phyloP scores from a whole-genome alignment of 2,329 filamentous ascomycete species.

The Colletotrichum shisoi region DNA sequence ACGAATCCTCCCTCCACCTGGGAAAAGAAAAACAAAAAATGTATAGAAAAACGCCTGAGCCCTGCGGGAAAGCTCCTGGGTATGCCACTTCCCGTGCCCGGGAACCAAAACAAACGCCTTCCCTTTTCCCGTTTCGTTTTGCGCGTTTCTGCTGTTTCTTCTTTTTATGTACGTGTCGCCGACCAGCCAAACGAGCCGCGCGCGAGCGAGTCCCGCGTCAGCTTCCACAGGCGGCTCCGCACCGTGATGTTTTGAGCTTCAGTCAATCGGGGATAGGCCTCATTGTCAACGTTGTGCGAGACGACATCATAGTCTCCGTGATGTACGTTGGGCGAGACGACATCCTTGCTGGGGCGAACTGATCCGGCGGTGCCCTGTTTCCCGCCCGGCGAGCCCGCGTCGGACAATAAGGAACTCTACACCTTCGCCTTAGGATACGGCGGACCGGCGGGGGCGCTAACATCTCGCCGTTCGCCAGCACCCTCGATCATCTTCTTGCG shows the following conservation, averaged over 20 bases:
- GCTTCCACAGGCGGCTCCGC: slow-evolving; percentile 26
- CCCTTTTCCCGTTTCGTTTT: slow-evolving; percentile 9
- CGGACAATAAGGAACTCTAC: slow-evolving; percentile 29
- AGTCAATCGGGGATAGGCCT: not conserved
- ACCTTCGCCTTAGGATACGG: slow-evolving; percentile 34
- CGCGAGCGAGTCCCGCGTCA: slow-evolving; percentile 33
- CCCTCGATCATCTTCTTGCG: slow-evolving; percentile 66
- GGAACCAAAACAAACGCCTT: slow-evolving; percentile 32
- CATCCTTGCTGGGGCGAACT: not conserved
- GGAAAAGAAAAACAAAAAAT: not conserved
- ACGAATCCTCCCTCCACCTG: not conserved
- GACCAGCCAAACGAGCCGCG: slow-evolving; percentile 25
- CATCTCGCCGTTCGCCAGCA: slow-evolving; percentile 54
- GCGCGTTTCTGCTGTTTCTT: slow-evolving; percentile 12
- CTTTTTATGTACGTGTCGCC: slow-evolving; percentile 15
- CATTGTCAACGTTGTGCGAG: not conserved
- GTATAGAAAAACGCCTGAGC: slow-evolving; percentile 8
- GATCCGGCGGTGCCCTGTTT: not conserved
- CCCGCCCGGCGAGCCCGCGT: not conserved
- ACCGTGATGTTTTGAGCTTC: slow-evolving; percentile 6
- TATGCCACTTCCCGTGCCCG: not conserved
- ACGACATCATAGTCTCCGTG: not conserved
- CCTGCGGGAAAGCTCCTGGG: not conserved
- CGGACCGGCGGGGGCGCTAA: slow-evolving; percentile 54
- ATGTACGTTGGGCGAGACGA: not conserved